These are phyloP conservation scores for Fusarium secorum DNA, from an alignment of 2,329 filamentous ascomycete species.

Conservation along the genomic window DNA sequence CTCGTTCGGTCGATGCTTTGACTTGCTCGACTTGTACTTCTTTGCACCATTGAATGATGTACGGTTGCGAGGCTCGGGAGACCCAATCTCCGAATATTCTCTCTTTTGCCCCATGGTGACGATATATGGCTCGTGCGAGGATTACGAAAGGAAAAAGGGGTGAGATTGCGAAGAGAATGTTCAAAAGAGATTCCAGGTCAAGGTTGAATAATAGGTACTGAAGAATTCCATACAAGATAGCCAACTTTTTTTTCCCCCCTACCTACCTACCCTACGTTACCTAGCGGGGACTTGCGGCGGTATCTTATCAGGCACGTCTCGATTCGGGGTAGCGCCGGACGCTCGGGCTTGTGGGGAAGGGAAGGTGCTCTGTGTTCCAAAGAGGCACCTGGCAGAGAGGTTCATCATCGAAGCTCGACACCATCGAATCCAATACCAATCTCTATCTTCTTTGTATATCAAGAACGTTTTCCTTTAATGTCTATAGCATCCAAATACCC, in stretches of 20 bases:
- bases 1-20: slow-evolving; percentile 54
- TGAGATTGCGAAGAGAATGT: background rate
- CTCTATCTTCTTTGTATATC: background rate
- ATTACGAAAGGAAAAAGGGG: background rate
- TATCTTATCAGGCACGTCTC: slow-evolving; percentile 40
- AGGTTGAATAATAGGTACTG: background rate
- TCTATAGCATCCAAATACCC: slow-evolving; percentile 13
- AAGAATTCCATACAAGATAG: background rate
- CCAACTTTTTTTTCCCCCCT: slow-evolving; percentile 37
- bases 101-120: slow-evolving; percentile 45
- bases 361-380: slow-evolving; percentile 9
- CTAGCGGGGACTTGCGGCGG: slow-evolving; percentile 16
- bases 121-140: no score
- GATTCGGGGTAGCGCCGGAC: slow-evolving; percentile 25
- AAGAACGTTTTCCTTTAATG: background rate
- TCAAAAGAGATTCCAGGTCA: background rate
- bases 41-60: slow-evolving; percentile 37
- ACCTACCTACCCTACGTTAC: background rate
- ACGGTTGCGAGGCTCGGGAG: slow-evolving; percentile 34
- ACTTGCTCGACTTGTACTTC: slow-evolving; percentile 47
- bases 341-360: slow-evolving; percentile 21
- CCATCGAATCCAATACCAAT: background rate
- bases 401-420: slow-evolving; percentile 27
- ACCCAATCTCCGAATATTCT: slow-evolving; percentile 42
- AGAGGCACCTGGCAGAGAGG: background rate